Percentiles rank a stretch among this genome's conserved stretches.
Conservation (phyloP, 208 protist genomes). For the Leishmania mexicana region DNA sequence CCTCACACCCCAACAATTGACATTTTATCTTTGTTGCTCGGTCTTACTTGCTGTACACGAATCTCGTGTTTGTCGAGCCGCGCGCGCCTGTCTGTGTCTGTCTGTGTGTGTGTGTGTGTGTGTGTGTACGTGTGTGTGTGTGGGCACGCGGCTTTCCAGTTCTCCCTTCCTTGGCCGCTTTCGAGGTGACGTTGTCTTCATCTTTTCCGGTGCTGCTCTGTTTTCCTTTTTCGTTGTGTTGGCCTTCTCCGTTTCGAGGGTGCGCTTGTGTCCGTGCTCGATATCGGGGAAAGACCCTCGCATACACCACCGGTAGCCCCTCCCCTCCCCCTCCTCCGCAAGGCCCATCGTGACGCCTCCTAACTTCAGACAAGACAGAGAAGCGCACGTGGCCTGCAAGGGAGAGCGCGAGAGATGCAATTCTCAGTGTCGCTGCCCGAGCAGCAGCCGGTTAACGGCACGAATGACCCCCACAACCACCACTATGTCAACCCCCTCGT, state of each 20-base stretch:
- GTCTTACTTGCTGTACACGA: neutral
- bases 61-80: neutral
- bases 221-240: neutral
- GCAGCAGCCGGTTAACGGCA: neutral
- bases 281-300: neutral
- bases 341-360: neutral
- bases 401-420: neutral
- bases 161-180: neutral
- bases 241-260: neutral
- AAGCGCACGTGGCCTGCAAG: neutral
- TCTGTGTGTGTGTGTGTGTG: neutral
- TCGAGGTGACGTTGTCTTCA: neutral
- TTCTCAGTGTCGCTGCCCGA: neutral
- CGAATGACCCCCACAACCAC: conserved; percentile 2
- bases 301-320: neutral
- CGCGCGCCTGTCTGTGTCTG: neutral
- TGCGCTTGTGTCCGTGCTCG: neutral
- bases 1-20: neutral
- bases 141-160: neutral
- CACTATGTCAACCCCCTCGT: conserved; percentile 55
- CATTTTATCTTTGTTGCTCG: neutral
- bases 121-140: too few species aligned
- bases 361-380: neutral
- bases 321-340: neutral
- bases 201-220: neutral